Conservation (phyloP, 2,329 filamentous ascomycete species). For the Cladosporium sp. region DNA sequence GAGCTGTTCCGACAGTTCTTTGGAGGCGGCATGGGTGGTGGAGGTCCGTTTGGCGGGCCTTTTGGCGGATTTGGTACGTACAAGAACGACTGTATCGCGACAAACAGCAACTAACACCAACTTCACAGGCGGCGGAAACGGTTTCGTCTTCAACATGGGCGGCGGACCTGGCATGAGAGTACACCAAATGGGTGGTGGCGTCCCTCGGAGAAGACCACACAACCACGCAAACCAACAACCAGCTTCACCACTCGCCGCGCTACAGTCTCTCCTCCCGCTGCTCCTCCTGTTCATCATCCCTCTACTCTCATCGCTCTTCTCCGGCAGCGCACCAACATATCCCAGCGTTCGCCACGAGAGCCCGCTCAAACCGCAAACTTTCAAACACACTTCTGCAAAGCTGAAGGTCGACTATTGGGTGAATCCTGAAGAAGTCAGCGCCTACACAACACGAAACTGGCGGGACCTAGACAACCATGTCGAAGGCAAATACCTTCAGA, state of each 20-base stretch:
- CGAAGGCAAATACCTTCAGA: constrained; percentile 67
- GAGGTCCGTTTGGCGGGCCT: constrained; percentile 56
- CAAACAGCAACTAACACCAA: neutral
- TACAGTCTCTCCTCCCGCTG: constrained; percentile 63
- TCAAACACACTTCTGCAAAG: constrained; percentile 65
- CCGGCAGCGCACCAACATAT: constrained; percentile 54
- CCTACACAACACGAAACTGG: constrained; percentile 66
- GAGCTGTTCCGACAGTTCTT: constrained; percentile 98
- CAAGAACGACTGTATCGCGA: neutral
- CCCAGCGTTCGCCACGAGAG: constrained; percentile 75
- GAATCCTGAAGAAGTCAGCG: constrained; percentile 70
- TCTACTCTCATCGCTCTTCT: constrained; percentile 74
- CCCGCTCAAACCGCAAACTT: constrained; percentile 66
- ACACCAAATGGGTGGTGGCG: constrained; percentile 85
- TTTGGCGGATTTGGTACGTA: constrained; percentile 24
- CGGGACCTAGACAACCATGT: constrained; percentile 71
- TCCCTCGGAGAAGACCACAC: constrained; percentile 69
- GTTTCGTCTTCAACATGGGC: constrained; percentile 94
- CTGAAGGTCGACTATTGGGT: constrained; percentile 80
- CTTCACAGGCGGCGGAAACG: constrained; percentile 62
- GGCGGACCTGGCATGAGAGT: constrained; percentile 80
- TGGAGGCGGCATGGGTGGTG: constrained; percentile 61
- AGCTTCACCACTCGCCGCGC: constrained; percentile 42
- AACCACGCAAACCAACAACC: constrained; percentile 49
- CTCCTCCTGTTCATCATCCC: constrained; percentile 84